Percentiles rank a stretch among this genome's conserved stretches.
Evolutionary conservation across 768 basidiomycete genomes (phyloP).

Genomic region (Serendipita indica): DNA sequence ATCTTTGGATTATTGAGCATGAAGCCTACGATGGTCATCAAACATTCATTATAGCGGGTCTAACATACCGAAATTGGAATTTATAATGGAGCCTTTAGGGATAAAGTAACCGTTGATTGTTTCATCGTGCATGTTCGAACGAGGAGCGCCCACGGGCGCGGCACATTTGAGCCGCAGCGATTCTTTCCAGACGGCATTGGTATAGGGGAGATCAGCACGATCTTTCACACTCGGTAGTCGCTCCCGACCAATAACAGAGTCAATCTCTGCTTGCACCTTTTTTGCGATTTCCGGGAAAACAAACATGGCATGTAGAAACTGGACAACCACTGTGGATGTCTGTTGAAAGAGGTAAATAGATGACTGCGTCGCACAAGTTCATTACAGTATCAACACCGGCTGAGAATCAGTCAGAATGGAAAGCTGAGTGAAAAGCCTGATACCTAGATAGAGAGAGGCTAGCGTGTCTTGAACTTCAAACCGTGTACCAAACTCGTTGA

Average conservation of each 20-base stretch:
- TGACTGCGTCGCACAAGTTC: background rate
- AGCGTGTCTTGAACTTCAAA: background rate
- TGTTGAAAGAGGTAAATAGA: background rate
- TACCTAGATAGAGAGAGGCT: background rate
- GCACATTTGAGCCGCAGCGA: constrained; percentile 16
- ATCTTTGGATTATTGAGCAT: constrained; percentile 18
- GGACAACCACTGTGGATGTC: constrained; percentile 14
- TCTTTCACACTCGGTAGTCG: constrained; percentile 26
- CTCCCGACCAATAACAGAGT: constrained; percentile 21
- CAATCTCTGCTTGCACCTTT: constrained; percentile 26
- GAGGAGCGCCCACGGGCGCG: background rate
- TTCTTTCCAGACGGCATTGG: constrained; percentile 28
- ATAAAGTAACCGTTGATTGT: background rate
- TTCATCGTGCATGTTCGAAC: constrained; percentile 3
- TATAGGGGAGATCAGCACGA: constrained; percentile 23
- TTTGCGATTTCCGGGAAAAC: constrained; percentile 19
- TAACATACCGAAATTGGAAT: constrained; percentile 16
- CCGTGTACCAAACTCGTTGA: background rate
- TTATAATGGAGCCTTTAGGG: constrained; percentile 17
- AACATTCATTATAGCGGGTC: background rate
- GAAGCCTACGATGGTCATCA: constrained; percentile 12
- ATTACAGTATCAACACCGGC: background rate
- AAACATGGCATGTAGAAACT: constrained; percentile 18
- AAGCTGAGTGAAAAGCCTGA: background rate
- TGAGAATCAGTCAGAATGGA: background rate